Percentiles rank a stretch among this genome's conserved stretches.
Evolutionary conservation across 495 filamentous ascomycete genomes (phyloP).

Genomic region (Articulospora tetracladia): DNA sequence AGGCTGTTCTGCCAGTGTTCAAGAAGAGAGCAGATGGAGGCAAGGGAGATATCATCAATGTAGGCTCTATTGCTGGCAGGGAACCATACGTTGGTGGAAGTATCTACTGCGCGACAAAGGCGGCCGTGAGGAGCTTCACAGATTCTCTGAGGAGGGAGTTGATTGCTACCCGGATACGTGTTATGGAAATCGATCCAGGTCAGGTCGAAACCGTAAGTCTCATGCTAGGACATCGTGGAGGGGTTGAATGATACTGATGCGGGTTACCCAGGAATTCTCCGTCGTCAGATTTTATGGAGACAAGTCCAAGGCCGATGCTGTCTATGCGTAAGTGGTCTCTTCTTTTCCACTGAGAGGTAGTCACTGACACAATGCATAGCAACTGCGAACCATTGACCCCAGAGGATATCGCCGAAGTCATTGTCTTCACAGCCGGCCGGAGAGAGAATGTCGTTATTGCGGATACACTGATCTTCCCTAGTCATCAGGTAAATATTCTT

Average conservation of each 20-base stretch:
- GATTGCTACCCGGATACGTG: constrained; percentile 76
- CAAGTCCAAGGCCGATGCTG: constrained; percentile 89
- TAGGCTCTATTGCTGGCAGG: constrained; percentile 91
- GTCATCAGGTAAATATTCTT: constrained; percentile 69
- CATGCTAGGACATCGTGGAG: background rate
- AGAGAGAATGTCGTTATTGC: constrained; percentile 95
- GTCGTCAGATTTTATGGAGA: constrained; percentile 92
- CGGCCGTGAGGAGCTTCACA: constrained; percentile 85
- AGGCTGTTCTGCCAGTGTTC: constrained; percentile 83
- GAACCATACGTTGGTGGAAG: constrained; percentile 86
- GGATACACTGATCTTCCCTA: constrained; percentile 87
- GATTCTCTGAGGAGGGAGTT: constrained; percentile 87
- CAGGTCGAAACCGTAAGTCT: constrained; percentile 85
- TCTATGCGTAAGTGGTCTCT: constrained; percentile 70
- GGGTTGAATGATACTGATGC: background rate
- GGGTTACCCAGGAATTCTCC: constrained; percentile 69
- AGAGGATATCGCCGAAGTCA: constrained; percentile 90
- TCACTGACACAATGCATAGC: constrained; percentile 36
- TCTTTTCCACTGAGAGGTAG: background rate
- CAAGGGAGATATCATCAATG: constrained; percentile 91
- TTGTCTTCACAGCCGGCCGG: constrained; percentile 86
- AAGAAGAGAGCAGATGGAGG: constrained; percentile 64
- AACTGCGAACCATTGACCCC: constrained; percentile 88
- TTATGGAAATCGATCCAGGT: constrained; percentile 93
- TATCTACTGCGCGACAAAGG: constrained; percentile 97